Conservation (phyloP, 129 eudicot genomes). For the Cynara cardunculus region DNA sequence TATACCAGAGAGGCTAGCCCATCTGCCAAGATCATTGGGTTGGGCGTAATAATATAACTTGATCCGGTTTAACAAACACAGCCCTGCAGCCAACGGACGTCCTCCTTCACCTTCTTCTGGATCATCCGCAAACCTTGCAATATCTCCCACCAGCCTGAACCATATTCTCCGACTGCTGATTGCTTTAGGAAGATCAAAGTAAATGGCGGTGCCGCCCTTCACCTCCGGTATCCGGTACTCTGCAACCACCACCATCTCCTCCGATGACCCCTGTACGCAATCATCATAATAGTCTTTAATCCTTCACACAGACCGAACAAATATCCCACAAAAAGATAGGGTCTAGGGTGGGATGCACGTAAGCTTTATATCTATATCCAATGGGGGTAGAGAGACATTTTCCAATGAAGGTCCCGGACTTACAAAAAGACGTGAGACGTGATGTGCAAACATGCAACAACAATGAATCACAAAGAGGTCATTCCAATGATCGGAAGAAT, state of each 20-base stretch:
- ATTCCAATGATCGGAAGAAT: too few species aligned
- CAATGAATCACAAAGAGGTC: too few species aligned
- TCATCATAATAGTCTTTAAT: background rate
- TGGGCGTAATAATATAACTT: slow-evolving; percentile 76
- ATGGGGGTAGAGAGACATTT: too few species aligned
- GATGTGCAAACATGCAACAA: background rate
- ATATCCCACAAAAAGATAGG: background rate
- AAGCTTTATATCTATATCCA: too few species aligned
- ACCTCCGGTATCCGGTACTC: slow-evolving; percentile 87
- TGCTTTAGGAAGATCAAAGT: slow-evolving; percentile 79
- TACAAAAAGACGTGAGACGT: background rate
- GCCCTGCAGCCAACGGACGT: slow-evolving; percentile 53
- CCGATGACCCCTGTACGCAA: slow-evolving; percentile 49
- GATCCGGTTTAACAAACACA: slow-evolving; percentile 61
- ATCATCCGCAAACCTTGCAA: slow-evolving; percentile 66
- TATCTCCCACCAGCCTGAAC: slow-evolving; percentile 74
- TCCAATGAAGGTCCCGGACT: too few species aligned
- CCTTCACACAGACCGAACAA: background rate
- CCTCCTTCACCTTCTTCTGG: slow-evolving; percentile 68
- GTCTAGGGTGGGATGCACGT: too few species aligned
- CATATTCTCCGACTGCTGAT: slow-evolving; percentile 44
- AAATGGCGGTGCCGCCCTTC: slow-evolving; percentile 65
- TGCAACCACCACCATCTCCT: slow-evolving; percentile 57
- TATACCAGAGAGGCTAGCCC: slow-evolving; percentile 78
- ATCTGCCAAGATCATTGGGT: slow-evolving; percentile 80